Base-by-base conservation (phyloP, 148 eudicot genomes). In the Chenopodium quinoa region DNA sequence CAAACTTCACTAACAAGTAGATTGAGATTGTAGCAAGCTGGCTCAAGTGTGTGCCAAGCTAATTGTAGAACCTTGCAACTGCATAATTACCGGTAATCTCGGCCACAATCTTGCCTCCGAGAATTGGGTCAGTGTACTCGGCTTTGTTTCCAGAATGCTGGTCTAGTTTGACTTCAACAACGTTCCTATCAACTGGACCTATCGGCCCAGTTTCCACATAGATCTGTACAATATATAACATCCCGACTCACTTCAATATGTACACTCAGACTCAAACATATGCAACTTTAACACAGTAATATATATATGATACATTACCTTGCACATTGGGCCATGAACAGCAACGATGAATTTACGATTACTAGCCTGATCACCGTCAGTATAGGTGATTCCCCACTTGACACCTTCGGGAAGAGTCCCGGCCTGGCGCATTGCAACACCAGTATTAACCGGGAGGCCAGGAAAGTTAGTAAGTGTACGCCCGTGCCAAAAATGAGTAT, bases 161-260 rank as follows among this genome's bases (percentile, higher is more conserved):
- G 23, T 44, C 31, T 37, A 79, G 32, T 40, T 79, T 79, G 1
- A 71, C 82, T 71, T 79, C 82, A 19, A 79, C 75, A 10, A 71
- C 82, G 27, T 79, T 56, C 82, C 82, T 71, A 31, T 79, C 76
- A 1, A 79, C 22, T 58, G 82, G 81, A 54, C 76, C 81, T 67
- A 31, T 78, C 29, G 81, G 81, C 17, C 80, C 80, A 29, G 80
- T 50, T 79, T 79, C 75, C 17, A 46, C 81, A 69, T 79, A 79
- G 16, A 70, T 66, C 81, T 69, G 27, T 68, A 48, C 19, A 4
- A 1, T 1, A 2, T 1, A 34, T 34, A 34, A 34, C 37, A 34
- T 34, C 37, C 0, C 37, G 37, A 34, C 0, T 34, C 37, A 34
- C 37, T 34, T 34, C 37, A 34, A 34, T 34, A 34, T 23, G 25